Evolutionary conservation across 257 asterid genomes (phyloP), one percentile per base, ranked within the genome.

Genomic region (Paulownia fortunei): DNA sequence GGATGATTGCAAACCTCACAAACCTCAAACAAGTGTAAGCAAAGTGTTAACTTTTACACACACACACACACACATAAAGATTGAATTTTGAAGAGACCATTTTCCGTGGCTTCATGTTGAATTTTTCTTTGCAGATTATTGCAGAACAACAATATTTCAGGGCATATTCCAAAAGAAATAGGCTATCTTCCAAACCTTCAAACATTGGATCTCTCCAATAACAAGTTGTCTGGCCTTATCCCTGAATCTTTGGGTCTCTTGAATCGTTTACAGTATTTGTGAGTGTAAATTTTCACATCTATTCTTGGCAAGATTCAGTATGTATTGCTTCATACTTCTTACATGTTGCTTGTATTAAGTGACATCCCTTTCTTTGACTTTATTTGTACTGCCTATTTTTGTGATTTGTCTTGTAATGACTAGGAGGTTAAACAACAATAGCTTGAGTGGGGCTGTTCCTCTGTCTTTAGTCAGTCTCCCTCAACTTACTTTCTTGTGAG

Each of bases 401-500:
- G 30, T 74, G 61, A 69, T 68, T 79, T 90, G 91, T 86, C 85
- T 77, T 88, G 87, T 86, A 86, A 87, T 88, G 87, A 82, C 2
- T 78, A 94, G 99, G 86, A 88, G 99, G 86, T 89, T 94, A 77
- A 94, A 94, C 89, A 94, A 94, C 92, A 94, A 94, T 72, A 89
- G 94, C 86, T 87, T 94, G 73, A 88, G 89, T 90, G 98, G 98
- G 72, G 86, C 88, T 62, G 88, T 94, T 77, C 97, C 99, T 85
- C 76, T 80, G 81, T 80, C 94, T 47, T 81, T 94, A 76, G 89
- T 92, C 82, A 88, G 80, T 82, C 95, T 87, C 46, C 92, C 99
- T 80, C 97, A 88, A 19, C 99, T 94, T 88, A 69, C 98, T 87
- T 94, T 94, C 95, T 87, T 92, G 99, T 94, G 91, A 94, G 99